Evolutionary conservation across 1,139 yeast species (phyloP).

Genomic region (Kazachstania sp.): DNA sequence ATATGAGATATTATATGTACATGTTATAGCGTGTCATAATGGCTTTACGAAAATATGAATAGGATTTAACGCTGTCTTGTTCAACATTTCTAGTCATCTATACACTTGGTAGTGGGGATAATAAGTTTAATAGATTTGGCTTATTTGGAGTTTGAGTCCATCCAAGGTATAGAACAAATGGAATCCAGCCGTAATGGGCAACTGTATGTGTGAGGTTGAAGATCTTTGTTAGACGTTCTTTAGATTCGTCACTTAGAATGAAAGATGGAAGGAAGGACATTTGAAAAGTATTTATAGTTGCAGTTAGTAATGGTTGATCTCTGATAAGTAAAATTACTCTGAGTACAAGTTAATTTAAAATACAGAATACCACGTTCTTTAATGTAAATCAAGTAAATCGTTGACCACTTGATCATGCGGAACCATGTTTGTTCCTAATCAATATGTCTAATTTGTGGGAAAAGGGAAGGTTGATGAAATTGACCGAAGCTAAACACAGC

Average conservation of each 20-base stretch:
- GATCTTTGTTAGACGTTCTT: conserved; percentile 81
- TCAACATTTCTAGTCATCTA: conserved; percentile 25
- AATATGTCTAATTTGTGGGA: not conserved
- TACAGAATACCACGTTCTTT: no score
- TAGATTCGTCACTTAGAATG: conserved; percentile 49
- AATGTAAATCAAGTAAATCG: no score
- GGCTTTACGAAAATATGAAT: not conserved
- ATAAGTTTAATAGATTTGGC: conserved; percentile 59
- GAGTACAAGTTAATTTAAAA: no score
- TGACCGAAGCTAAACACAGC: not conserved
- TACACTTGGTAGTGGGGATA: conserved; percentile 59
- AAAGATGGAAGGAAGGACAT: conserved; percentile 31
- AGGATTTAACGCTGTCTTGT: not conserved
- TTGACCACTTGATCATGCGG: no score
- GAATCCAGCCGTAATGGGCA: conserved; percentile 95
- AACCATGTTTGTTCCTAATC: not conserved
- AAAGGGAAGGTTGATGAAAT: not conserved
- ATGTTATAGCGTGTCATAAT: conserved; percentile 6
- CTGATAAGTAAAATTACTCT: no score
- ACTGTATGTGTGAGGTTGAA: conserved; percentile 77
- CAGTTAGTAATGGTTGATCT: no score
- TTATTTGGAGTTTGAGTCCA: conserved; percentile 81
- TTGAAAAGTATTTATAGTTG: no score
- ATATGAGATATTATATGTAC: conserved; percentile 6
- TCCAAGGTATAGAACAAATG: conserved; percentile 86